Conservation (phyloP, 2,329 filamentous ascomycete species). For the Colletotrichum phormii region DNA sequence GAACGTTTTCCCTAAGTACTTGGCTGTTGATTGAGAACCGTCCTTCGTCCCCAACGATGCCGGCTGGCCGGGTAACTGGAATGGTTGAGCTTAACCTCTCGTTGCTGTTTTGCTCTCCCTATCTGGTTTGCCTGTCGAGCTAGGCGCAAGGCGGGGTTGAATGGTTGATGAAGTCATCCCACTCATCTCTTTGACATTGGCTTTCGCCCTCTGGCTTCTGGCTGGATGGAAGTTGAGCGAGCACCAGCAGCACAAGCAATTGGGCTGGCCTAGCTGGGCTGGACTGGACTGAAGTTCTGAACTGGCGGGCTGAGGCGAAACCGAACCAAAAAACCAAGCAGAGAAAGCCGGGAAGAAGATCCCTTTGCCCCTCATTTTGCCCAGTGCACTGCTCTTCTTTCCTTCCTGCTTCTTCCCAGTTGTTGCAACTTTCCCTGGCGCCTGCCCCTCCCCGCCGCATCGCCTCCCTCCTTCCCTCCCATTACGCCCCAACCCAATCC, state of each 20-base stretch:
- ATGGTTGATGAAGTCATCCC: slow-evolving; percentile 30
- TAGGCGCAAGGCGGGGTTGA: slow-evolving; percentile 11
- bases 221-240: neutral
- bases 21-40: no score
- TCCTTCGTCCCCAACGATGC: neutral
- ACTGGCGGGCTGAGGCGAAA: slow-evolving; percentile 6
- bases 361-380: slow-evolving; percentile 11
- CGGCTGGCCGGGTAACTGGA: neutral
- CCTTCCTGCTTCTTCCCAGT: slow-evolving; percentile 42
- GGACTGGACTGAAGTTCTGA: neutral
- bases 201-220: neutral
- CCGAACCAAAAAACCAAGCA: slow-evolving; percentile 5
- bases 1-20: neutral
- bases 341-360: slow-evolving; percentile 8
- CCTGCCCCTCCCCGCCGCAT: slow-evolving; percentile 1
- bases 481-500: neutral
- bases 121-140: neutral
- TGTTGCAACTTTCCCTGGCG: neutral
- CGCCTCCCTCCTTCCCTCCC: neutral
- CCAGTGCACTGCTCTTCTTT: slow-evolving; percentile 41
- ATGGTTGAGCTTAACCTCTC: neutral
- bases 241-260: neutral
- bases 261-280: neutral
- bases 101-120: neutral
- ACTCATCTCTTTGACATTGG: slow-evolving; percentile 3